Conservation (phyloP, 1,139 yeast genomes). For the Hemisphaericaspora xylofermentans region DNA sequence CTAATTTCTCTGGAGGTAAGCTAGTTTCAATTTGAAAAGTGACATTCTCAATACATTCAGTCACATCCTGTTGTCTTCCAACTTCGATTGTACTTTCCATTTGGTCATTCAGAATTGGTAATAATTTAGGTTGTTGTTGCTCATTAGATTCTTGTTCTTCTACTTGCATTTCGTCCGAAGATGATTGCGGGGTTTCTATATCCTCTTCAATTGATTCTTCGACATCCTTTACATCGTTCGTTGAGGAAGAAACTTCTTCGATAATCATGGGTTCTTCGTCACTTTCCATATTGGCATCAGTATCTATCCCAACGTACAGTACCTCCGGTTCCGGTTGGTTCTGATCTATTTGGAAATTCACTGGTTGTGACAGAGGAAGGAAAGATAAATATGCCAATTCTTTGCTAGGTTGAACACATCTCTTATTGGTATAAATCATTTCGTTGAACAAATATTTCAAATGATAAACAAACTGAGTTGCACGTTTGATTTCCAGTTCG, state of each 20-base stretch:
- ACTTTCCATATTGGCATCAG: conserved; percentile 7
- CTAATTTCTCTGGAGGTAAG: conserved; percentile 61
- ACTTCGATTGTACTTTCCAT: conserved; percentile 72
- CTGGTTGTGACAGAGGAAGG: conserved; percentile 69
- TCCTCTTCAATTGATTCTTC: conserved; percentile 6
- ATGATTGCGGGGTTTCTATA: conserved; percentile 7
- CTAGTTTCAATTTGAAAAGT: conserved; percentile 94
- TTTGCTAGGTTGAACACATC: conserved; percentile 78
- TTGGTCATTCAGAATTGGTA: conserved; percentile 58
- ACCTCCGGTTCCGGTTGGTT: conserved; percentile 9
- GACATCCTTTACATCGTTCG: background rate
- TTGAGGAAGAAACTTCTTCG: conserved; percentile 6
- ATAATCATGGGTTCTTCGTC: background rate
- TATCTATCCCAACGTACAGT: conserved; percentile 14
- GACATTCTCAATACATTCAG: conserved; percentile 95
- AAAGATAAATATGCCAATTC: conserved; percentile 88
- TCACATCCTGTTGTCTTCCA: conserved; percentile 95
- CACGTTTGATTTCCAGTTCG: conserved; percentile 68
- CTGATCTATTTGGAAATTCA: conserved; percentile 44
- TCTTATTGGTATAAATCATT: conserved; percentile 59
- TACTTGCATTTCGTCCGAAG: conserved; percentile 6
- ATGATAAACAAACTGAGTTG: conserved; percentile 76
- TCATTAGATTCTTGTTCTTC: conserved; percentile 10
- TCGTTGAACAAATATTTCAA: conserved; percentile 66
- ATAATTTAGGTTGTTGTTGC: conserved; percentile 17